These are phyloP conservation scores for Atkinsonella texensis DNA, from an alignment of 2,329 filamentous ascomycete genomes.

Conservation along the genomic window DNA sequence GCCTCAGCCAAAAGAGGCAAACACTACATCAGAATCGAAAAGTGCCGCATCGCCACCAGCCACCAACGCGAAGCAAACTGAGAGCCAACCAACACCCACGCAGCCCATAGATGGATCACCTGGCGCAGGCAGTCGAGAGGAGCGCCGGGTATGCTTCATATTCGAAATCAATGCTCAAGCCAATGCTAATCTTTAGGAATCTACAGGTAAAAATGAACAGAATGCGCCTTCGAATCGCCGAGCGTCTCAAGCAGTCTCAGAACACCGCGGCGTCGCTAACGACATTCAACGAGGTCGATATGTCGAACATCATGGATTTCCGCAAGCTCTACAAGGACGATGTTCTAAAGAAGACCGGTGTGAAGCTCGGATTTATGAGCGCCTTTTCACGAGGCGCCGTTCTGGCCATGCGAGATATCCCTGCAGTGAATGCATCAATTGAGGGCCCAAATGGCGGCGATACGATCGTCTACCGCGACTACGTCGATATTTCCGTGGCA, in stretches of 20 bases:
- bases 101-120: slow-evolving; percentile 12
- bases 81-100: slow-evolving; percentile 12
- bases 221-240: slow-evolving; percentile 93
- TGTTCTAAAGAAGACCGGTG: slow-evolving; percentile 84
- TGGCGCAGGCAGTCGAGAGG: slow-evolving; percentile 59
- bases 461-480: slow-evolving; percentile 96
- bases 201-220: slow-evolving; percentile 96
- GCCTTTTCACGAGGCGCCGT: slow-evolving; percentile 86
- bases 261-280: slow-evolving; percentile 96
- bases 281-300: slow-evolving; percentile 98
- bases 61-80: slow-evolving; percentile 16
- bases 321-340: slow-evolving; percentile 97
- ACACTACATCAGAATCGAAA: slow-evolving; percentile 23
- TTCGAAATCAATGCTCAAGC: no score
- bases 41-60: slow-evolving; percentile 17
- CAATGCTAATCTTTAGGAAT: neutral
- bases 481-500: slow-evolving; percentile 94
- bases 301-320: slow-evolving; percentile 96
- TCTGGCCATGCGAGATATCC: slow-evolving; percentile 89
- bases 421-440: slow-evolving; percentile 90
- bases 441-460: slow-evolving; percentile 91
- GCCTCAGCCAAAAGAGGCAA: slow-evolving; percentile 13
- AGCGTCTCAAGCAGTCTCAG: slow-evolving; percentile 97
- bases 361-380: slow-evolving; percentile 99
- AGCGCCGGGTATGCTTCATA: slow-evolving; percentile 61